These are phyloP conservation scores for Geotrichum citri-aurantii DNA, from an alignment of 1,139 yeast species.

Conservation along the genomic window DNA sequence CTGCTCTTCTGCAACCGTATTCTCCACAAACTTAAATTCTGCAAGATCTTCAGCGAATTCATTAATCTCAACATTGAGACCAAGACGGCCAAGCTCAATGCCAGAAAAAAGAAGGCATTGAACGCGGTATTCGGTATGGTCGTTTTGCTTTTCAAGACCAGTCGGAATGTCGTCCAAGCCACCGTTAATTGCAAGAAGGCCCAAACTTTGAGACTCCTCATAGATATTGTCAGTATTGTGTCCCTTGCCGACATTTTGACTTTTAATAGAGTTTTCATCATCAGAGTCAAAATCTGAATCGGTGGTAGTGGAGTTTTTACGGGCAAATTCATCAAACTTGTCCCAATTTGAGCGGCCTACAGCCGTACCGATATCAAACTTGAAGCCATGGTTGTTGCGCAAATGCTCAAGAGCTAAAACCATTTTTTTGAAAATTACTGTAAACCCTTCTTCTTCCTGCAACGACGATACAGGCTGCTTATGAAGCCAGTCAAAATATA, in stretches of 20 bases:
- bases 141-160: slow-evolving; percentile 14
- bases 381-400: slow-evolving; percentile 13
- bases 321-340: slow-evolving; percentile 13
- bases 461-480: slow-evolving; percentile 5
- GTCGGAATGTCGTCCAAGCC: slow-evolving; percentile 18
- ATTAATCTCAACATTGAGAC: slow-evolving; percentile 11
- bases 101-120: slow-evolving; percentile 19
- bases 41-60: slow-evolving; percentile 13
- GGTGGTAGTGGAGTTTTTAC: background rate
- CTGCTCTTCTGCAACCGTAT: slow-evolving; percentile 5
- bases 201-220: slow-evolving; percentile 18
- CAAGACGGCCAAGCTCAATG: slow-evolving; percentile 16
- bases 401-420: slow-evolving; percentile 11
- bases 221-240: background rate
- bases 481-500: slow-evolving; percentile 17
- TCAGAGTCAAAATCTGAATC: slow-evolving; percentile 8
- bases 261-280: background rate
- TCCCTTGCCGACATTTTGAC: background rate
- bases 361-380: slow-evolving; percentile 17
- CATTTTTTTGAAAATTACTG: background rate
- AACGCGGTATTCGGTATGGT: slow-evolving; percentile 7
- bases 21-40: slow-evolving; percentile 8
- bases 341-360: slow-evolving; percentile 18
- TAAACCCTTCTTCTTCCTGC: background rate
- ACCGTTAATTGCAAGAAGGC: slow-evolving; percentile 16